Evolutionary conservation across 495 filamentous ascomycete genomes (phyloP).

Genomic region (Tuber indicum): DNA sequence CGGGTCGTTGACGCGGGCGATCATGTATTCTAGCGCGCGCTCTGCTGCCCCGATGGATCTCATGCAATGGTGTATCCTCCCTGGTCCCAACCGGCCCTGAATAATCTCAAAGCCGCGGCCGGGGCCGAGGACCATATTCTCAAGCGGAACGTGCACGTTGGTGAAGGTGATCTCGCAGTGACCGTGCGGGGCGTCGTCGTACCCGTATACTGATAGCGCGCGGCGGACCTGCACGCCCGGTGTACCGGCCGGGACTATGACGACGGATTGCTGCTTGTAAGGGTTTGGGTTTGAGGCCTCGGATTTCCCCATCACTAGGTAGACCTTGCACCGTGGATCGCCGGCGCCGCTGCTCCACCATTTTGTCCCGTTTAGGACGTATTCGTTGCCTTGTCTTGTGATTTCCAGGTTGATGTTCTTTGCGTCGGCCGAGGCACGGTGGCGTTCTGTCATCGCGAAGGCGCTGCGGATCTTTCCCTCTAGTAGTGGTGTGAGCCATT

Average conservation of each 20-base stretch:
- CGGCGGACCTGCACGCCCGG: slow-evolving; percentile 76
- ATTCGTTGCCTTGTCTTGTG: slow-evolving; percentile 69
- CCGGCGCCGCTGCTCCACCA: slow-evolving; percentile 84
- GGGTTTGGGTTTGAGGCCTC: slow-evolving; percentile 63
- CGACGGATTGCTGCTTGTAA: slow-evolving; percentile 83
- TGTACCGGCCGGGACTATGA: slow-evolving; percentile 69
- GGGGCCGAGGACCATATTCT: slow-evolving; percentile 77
- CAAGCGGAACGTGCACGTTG: slow-evolving; percentile 70
- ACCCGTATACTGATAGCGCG: slow-evolving; percentile 84
- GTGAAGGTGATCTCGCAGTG: slow-evolving; percentile 84
- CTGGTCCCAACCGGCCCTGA: slow-evolving; percentile 83
- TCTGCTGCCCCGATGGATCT: slow-evolving; percentile 82
- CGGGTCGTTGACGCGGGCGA: slow-evolving; percentile 82
- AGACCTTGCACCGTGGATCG: slow-evolving; percentile 80
- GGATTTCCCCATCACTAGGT: slow-evolving; percentile 87
- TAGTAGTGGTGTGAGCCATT: slow-evolving; percentile 78
- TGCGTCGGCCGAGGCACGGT: slow-evolving; percentile 77
- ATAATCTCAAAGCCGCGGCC: slow-evolving; percentile 96
- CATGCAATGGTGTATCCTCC: slow-evolving; percentile 92
- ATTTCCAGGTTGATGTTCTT: slow-evolving; percentile 82
- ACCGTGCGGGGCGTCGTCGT: slow-evolving; percentile 89
- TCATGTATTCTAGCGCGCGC: slow-evolving; percentile 77
- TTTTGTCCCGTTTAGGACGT: slow-evolving; percentile 77
- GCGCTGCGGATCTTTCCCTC: slow-evolving; percentile 80
- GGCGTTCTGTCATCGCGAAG: slow-evolving; percentile 91